phyloP scores from a whole-genome alignment of 1,284 basidiomycete species.

The Naganishia albida region DNA sequence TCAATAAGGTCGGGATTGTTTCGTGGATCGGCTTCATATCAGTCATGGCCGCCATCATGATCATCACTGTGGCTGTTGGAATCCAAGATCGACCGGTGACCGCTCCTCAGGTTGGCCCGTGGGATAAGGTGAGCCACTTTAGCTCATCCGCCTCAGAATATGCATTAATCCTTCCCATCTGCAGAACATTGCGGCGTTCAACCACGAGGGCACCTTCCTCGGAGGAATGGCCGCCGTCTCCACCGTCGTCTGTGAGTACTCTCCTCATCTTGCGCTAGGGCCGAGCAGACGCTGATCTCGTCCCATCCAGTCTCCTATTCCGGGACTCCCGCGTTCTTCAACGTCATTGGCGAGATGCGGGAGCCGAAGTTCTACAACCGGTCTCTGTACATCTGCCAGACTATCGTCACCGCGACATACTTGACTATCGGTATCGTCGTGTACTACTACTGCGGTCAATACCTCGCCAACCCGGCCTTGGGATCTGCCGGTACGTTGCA shows the following conservation, averaged over 20 bases:
- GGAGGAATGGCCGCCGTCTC: constrained; percentile 46
- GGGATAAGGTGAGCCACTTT: constrained; percentile 28
- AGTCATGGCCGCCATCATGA: constrained; percentile 41
- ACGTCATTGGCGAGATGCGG: constrained; percentile 41
- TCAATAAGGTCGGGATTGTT: constrained; percentile 44
- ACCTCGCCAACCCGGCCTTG: constrained; percentile 47
- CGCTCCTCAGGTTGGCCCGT: constrained; percentile 35
- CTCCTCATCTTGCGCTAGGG: background rate
- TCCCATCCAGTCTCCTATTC: constrained; percentile 29
- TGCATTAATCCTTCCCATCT: background rate
- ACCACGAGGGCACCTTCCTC: constrained; percentile 39
- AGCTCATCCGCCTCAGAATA: background rate
- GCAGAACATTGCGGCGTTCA: constrained; percentile 36
- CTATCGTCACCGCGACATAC: constrained; percentile 32
- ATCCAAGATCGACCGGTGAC: constrained; percentile 43
- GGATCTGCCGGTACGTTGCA: constrained; percentile 42
- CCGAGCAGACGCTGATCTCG: background rate
- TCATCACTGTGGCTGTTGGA: constrained; percentile 43
- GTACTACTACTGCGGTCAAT: constrained; percentile 47
- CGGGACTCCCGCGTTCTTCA: constrained; percentile 34
- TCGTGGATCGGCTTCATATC: constrained; percentile 44
- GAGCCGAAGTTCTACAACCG: constrained; percentile 41
- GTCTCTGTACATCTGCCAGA: constrained; percentile 37
- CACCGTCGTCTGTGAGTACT: constrained; percentile 38
- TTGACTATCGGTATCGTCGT: constrained; percentile 35